Evolutionary conservation across 148 eudicot species (phyloP).

Genomic region (Gaultheria prostrata): DNA sequence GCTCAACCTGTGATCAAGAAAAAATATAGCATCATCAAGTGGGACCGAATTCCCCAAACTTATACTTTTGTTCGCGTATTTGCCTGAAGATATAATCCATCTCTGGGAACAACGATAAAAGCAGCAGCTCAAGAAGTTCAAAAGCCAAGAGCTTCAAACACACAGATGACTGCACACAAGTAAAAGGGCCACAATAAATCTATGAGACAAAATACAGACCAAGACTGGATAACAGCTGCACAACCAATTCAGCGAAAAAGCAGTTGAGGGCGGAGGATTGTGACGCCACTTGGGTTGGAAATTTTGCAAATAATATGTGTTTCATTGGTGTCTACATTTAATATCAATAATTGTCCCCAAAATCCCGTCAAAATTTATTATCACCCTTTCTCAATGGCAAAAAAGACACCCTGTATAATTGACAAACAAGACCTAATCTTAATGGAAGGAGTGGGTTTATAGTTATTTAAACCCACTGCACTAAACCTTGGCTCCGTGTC

Average conservation of each 20-base stretch:
- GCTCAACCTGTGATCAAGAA: neutral
- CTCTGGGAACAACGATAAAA: slow-evolving; percentile 79
- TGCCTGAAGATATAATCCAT: slow-evolving; percentile 60
- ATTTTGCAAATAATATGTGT: neutral
- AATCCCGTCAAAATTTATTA: neutral
- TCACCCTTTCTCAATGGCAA: neutral
- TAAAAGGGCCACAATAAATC: neutral
- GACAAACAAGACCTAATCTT: neutral
- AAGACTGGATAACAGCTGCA: neutral
- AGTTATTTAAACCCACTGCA: neutral
- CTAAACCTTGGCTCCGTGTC: neutral
- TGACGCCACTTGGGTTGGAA: neutral
- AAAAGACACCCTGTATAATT: neutral
- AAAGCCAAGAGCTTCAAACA: slow-evolving; percentile 72
- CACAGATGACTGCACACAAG: slow-evolving; percentile 74
- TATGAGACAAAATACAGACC: neutral
- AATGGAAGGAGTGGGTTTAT: neutral
- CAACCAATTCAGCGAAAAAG: neutral
- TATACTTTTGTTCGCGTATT: slow-evolving; percentile 60
- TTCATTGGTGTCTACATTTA: neutral
- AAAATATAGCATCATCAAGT: neutral
- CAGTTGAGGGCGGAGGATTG: neutral
- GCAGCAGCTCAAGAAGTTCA: slow-evolving; percentile 79
- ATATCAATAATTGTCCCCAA: neutral
- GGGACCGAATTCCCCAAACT: slow-evolving; percentile 62